Evolutionary conservation across 441 rosid species (phyloP).

Genomic region (Gossypium laxum): DNA sequence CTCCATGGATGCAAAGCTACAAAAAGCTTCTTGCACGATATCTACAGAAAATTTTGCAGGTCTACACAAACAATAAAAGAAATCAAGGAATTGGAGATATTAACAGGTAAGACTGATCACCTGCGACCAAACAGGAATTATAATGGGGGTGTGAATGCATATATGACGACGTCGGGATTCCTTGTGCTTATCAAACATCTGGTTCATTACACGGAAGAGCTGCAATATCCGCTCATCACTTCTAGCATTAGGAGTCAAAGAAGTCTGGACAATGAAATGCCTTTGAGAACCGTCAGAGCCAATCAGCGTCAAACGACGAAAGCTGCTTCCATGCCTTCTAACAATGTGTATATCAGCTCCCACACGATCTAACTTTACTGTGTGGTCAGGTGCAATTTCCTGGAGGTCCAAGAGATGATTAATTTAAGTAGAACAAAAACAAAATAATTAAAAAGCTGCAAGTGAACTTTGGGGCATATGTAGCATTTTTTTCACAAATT

Average conservation of each 20-base stretch:
- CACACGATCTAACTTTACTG: slow-evolving; percentile 79
- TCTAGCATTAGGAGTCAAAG: slow-evolving; percentile 94
- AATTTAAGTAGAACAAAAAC: slow-evolving; percentile 3
- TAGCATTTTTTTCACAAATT: neutral
- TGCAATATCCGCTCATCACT: slow-evolving; percentile 94
- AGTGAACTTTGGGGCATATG: neutral
- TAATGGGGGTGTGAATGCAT: slow-evolving; percentile 86
- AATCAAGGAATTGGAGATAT: neutral
- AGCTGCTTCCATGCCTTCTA: slow-evolving; percentile 97
- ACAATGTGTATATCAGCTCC: slow-evolving; percentile 95
- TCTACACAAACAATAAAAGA: slow-evolving; percentile 9
- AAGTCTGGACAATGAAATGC: slow-evolving; percentile 92
- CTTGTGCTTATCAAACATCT: slow-evolving; percentile 98
- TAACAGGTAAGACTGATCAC: slow-evolving; percentile 26
- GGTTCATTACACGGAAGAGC: slow-evolving; percentile 96
- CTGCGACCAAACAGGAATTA: slow-evolving; percentile 99
- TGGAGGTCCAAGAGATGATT: slow-evolving; percentile 25
- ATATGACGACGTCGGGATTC: slow-evolving; percentile 88
- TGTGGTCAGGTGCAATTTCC: slow-evolving; percentile 94
- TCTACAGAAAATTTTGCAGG: neutral
- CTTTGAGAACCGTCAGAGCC: slow-evolving; percentile 96
- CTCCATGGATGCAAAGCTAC: neutral
- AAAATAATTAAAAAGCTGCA: neutral
- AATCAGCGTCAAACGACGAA: slow-evolving; percentile 82
- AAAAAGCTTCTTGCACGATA: neutral